These are phyloP conservation scores for Bretziella fagacearum DNA, from an alignment of 2,329 filamentous ascomycete species.

Conservation along the genomic window DNA sequence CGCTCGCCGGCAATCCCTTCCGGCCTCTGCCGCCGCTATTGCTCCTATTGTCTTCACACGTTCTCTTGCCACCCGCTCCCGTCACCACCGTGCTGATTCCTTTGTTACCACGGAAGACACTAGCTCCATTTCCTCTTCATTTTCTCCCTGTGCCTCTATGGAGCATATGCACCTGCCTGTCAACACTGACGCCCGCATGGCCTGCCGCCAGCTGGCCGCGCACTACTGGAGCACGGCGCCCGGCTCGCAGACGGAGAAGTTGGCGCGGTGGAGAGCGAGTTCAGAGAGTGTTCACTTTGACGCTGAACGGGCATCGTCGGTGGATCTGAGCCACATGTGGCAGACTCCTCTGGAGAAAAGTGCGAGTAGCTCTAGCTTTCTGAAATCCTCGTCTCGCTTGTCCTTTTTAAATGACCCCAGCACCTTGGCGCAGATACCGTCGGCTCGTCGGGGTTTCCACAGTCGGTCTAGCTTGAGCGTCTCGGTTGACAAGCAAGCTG, in stretches of 20 bases:
- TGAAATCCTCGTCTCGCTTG: constrained; percentile 11
- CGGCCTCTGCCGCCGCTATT: constrained; percentile 10
- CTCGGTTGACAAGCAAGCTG: neutral
- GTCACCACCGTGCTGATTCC: constrained; percentile 8
- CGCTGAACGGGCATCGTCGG: constrained; percentile 4
- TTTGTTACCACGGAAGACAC: neutral
- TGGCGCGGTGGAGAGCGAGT: constrained; percentile 13
- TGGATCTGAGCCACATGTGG: constrained; percentile 12
- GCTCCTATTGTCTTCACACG: constrained; percentile 10
- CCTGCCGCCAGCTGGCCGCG: constrained; percentile 14
- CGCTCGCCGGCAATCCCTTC: constrained; percentile 13
- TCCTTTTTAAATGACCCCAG: constrained; percentile 9
- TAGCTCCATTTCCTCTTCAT: constrained; percentile 5
- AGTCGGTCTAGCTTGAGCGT: neutral
- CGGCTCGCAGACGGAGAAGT: constrained; percentile 13
- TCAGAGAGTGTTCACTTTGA: constrained; percentile 14
- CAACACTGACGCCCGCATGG: constrained; percentile 9
- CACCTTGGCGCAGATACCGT: constrained; percentile 5
- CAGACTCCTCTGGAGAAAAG: constrained; percentile 12
- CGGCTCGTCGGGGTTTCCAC: constrained; percentile 10
- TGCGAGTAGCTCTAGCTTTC: constrained; percentile 10
- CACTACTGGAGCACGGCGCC: constrained; percentile 14
- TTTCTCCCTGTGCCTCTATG: constrained; percentile 5
- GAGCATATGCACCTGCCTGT: constrained; percentile 14
- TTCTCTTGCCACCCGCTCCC: constrained; percentile 11